Conservation (phyloP, 371 early-diverging fungal genomes). For the Mortierella sp. region DNA sequence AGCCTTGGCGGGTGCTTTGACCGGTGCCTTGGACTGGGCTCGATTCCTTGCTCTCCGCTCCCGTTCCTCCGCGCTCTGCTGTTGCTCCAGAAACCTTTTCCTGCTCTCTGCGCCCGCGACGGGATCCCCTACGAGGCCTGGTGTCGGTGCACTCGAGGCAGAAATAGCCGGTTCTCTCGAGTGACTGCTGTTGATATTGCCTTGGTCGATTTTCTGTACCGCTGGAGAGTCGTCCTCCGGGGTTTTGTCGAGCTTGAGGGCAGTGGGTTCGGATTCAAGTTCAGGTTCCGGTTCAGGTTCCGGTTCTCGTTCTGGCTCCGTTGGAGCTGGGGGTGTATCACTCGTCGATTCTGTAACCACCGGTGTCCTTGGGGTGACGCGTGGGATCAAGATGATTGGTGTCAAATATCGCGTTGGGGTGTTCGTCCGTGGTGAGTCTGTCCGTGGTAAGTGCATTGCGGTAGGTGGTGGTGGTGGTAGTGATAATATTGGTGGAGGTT, state of each 20-base stretch:
- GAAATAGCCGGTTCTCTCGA: background rate
- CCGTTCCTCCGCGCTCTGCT: background rate
- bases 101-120: background rate
- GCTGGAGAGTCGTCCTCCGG: background rate
- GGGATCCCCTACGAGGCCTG: background rate
- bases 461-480: background rate
- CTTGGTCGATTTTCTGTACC: background rate
- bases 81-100: background rate
- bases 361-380: background rate
- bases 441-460: background rate
- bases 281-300: background rate
- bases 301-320: background rate
- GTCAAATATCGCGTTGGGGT: background rate
- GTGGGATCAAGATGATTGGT: constrained; percentile 2
- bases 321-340: background rate
- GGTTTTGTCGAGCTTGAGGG: background rate
- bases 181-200: background rate
- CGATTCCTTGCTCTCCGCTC: background rate
- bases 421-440: background rate
- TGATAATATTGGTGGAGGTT: background rate
- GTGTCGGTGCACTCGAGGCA: background rate
- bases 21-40: background rate
- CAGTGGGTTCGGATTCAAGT: too few relatives aligned
- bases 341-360: background rate
- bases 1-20: background rate